A percentile compares a stretch with the other conserved stretches of the same genome.
phyloP scores from a whole-genome alignment of 495 filamentous ascomycete species.

The Apiosordaria backusii region DNA sequence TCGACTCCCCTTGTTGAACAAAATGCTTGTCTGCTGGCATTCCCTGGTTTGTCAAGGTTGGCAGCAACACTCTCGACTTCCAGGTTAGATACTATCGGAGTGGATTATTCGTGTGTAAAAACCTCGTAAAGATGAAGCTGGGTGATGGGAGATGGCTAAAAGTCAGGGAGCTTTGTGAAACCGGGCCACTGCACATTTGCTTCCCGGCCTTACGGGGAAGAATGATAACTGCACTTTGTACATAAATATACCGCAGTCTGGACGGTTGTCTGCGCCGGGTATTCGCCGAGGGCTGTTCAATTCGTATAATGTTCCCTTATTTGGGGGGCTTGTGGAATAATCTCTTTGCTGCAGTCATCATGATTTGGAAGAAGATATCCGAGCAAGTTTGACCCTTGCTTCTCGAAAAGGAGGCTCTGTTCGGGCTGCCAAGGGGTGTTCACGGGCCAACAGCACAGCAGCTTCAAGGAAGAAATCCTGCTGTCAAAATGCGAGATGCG shows the following conservation, averaged over 20 bases:
- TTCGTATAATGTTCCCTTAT: not conserved
- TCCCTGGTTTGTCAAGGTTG: no score
- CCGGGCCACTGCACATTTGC: not conserved
- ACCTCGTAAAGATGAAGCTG: not conserved
- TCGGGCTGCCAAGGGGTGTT: no score
- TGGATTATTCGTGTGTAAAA: not conserved
- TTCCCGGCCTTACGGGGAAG: not conserved
- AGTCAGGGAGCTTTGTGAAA: not conserved
- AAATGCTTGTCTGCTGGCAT: no score
- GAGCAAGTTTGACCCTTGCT: no score
- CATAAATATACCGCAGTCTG: not conserved
- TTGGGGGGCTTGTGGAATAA: no score
- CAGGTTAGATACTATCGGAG: no score
- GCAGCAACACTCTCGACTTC: no score
- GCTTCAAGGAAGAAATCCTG: not conserved
- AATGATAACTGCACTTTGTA: not conserved
- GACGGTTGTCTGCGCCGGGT: not conserved
- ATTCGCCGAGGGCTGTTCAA: not conserved
- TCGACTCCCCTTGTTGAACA: no score
- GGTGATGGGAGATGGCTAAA: no score
- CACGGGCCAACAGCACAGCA: no score
- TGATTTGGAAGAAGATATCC: no score
- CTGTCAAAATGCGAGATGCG: slow-evolving; percentile 9
- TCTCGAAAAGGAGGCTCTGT: no score
- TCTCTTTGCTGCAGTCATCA: not conserved